Evolutionary conservation across 352 stramenopile genomes (phyloP).

Genomic region (Phytophthora melonis): DNA sequence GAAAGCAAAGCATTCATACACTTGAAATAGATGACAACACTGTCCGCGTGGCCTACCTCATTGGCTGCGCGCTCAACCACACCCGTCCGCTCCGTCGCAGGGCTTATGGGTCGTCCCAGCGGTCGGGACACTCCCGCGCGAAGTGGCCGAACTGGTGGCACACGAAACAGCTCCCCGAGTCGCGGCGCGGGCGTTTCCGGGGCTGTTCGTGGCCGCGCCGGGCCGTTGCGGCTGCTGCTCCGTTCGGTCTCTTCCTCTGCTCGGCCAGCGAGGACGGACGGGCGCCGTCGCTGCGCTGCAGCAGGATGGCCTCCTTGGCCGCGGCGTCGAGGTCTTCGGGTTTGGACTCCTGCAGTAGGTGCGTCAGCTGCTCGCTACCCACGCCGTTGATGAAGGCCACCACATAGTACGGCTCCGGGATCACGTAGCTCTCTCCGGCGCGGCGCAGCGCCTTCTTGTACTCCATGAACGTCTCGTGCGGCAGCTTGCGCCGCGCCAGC

Average conservation of each 20-base stretch:
- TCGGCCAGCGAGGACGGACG: slow-evolving; percentile 12
- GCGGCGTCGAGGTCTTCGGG: slow-evolving; percentile 26
- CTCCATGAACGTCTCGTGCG: slow-evolving; percentile 36
- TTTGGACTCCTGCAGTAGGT: slow-evolving; percentile 31
- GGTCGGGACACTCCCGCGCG: slow-evolving; percentile 34
- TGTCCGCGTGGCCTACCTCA: slow-evolving; percentile 13
- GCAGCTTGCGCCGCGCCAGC: slow-evolving; percentile 28
- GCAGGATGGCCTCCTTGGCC: slow-evolving; percentile 33
- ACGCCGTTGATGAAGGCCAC: slow-evolving; percentile 40
- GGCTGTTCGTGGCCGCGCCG: slow-evolving; percentile 12
- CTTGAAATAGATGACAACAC: slow-evolving; percentile 18
- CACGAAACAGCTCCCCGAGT: slow-evolving; percentile 25
- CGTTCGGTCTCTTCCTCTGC: slow-evolving; percentile 11
- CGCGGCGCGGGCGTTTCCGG: slow-evolving; percentile 26
- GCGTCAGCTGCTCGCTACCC: slow-evolving; percentile 20
- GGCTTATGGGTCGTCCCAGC: slow-evolving; percentile 23
- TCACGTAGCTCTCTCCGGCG: slow-evolving; percentile 26
- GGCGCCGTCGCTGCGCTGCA: slow-evolving; percentile 35
- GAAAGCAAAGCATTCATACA: slow-evolving; percentile 22
- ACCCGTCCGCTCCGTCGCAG: neutral
- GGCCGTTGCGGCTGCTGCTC: neutral
- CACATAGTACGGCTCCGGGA: slow-evolving; percentile 36
- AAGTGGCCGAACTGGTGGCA: slow-evolving; percentile 36
- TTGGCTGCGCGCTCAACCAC: neutral
- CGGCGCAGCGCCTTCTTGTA: slow-evolving; percentile 33